Evolutionary conservation across 805 yeast species (phyloP), one percentile per base, ranked within the genome.

Genomic region (Yamadazyma insecticola): DNA sequence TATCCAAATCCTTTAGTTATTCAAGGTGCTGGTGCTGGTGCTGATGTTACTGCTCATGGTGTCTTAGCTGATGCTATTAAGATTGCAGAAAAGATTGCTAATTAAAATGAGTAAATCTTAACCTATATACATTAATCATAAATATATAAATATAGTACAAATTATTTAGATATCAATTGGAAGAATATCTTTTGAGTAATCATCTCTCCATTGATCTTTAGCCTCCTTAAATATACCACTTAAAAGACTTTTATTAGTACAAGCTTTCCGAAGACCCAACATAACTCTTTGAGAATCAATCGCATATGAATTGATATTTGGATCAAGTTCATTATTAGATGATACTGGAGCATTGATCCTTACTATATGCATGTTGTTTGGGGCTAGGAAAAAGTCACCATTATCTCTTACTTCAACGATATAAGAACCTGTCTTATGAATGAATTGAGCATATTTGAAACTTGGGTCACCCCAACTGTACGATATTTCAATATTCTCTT

Each of bases 1-100:
- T 92, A 92, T 63, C 75, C 81, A 24, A 87, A 86, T 62, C 98
- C 98, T 32, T 72, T 92, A 56, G 81, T 92, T 41, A 74, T 92
- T 49, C 98, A 92, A 72, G 99, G 99, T 63, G 98, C 99, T 19
- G 99, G 95, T 51, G 80, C 81, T 76, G 95, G 48, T 92, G 78
- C 80, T 32, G 81, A 73, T 22, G 78, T 74, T 27, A 75, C 81
- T 30, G 80, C 81, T 27, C 70, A 63, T 38, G 99, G 98, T 61
- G 97, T 92, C 26, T 73, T 92, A 45, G 95, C 94, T 32, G 99
- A 92, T 57, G 80, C 85, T 22, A 74, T 92, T 55, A 92, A 87
- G 70, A 80, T 87, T 47, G 96, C 94, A 26, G 88, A 89, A 65
- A 79, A 96, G 69, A 60, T 86, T 32, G 81, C 79, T 29, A 53